phyloP scores from a whole-genome alignment of 345 rosid genomes.

The Melaleuca alternifolia region DNA sequence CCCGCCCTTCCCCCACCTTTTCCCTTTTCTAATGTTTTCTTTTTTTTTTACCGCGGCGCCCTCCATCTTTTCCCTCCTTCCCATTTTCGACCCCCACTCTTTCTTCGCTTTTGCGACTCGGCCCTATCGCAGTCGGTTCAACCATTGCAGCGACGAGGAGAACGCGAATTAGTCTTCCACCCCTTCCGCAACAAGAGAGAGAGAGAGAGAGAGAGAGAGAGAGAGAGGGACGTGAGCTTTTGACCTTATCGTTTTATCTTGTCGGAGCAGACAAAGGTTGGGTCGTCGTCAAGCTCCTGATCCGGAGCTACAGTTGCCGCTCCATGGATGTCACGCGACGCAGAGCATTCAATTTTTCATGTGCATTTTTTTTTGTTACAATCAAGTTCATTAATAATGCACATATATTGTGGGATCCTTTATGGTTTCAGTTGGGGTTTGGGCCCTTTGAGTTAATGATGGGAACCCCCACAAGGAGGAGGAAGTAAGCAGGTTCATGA shows the following conservation, averaged over 20 bases:
- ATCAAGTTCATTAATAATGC: not conserved
- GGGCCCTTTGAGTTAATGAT: not conserved
- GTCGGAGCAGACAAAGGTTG: conserved; percentile 6
- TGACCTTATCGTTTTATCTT: conserved; percentile 27
- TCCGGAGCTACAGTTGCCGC: not conserved
- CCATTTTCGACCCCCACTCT: not conserved
- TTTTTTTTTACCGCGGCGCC: not conserved
- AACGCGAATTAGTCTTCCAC: not conserved
- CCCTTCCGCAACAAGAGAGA: not conserved
- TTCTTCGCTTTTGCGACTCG: not conserved
- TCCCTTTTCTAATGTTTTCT: not conserved
- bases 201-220: not conserved
- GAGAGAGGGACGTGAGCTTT: not conserved
- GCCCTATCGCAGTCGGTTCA: not conserved
- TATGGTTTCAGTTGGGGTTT: not conserved
- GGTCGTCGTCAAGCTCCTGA: not conserved
- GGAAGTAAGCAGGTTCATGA: not conserved
- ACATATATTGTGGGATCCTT: not conserved
- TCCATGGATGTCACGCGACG: not conserved
- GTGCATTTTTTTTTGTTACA: too few species aligned
- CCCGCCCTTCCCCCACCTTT: not conserved
- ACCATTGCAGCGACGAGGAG: not conserved
- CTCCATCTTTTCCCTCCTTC: not conserved
- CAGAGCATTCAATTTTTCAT: not conserved
- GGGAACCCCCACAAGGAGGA: not conserved